phyloP scores from a whole-genome alignment of 2,329 filamentous ascomycete genomes.

The Setomelanomma holmii region DNA sequence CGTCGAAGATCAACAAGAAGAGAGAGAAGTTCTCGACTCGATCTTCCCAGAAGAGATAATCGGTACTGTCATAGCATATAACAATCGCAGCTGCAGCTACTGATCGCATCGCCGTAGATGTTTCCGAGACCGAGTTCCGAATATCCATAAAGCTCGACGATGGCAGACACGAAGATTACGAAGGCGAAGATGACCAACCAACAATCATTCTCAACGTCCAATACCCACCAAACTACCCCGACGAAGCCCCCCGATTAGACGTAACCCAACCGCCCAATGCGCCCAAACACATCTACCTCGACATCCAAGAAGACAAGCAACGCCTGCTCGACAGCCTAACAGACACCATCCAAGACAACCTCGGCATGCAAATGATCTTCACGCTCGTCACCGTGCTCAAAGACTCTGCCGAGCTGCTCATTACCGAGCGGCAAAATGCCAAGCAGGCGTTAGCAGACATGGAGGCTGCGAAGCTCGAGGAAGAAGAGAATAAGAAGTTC shows the following conservation, averaged over 20 bases:
- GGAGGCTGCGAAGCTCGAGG: constrained; percentile 71
- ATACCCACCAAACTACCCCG: constrained; percentile 91
- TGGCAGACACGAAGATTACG: constrained; percentile 60
- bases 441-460: constrained; percentile 62
- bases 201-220: constrained; percentile 82
- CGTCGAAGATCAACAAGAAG: constrained; percentile 87
- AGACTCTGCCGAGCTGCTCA: constrained; percentile 86
- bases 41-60: constrained; percentile 98
- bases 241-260: constrained; percentile 83
- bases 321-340: constrained; percentile 73
- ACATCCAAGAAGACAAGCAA: constrained; percentile 79
- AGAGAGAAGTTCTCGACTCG: constrained; percentile 96
- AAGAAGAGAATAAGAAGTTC: constrained; percentile 96
- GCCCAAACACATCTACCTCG: constrained; percentile 74
- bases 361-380: constrained; percentile 98
- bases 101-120: constrained; percentile 63
- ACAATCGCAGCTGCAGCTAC: neutral
- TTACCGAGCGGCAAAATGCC: constrained; percentile 74
- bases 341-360: constrained; percentile 84
- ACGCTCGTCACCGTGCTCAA: constrained; percentile 87
- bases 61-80: constrained; percentile 59
- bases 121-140: constrained; percentile 88
- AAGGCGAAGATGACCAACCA: constrained; percentile 65
- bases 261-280: constrained; percentile 76
- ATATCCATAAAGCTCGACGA: constrained; percentile 87